A percentile compares a stretch with the other conserved stretches of the same genome.
These are phyloP conservation scores for Solanum sejunctum DNA, from an alignment of 257 asterid genomes.

Conservation along the genomic window DNA sequence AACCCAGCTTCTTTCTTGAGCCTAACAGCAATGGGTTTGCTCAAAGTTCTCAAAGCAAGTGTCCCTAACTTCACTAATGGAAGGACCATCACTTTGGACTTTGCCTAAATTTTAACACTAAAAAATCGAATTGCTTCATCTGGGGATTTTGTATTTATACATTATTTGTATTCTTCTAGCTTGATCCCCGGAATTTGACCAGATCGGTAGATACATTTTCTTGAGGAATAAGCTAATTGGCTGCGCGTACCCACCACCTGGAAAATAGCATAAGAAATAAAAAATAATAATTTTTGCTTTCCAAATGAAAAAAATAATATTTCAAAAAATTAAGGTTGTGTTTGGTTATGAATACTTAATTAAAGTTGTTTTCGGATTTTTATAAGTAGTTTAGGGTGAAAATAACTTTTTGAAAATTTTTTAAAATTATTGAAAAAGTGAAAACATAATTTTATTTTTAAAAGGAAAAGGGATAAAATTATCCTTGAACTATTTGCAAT, in stretches of 20 bases:
- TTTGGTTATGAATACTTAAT: too few species aligned
- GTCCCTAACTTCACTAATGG: constrained; percentile 90
- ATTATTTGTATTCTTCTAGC: background rate
- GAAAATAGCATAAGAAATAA: too few species aligned
- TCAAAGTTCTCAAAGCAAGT: constrained; percentile 75
- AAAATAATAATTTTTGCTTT: too few species aligned
- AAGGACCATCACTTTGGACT: constrained; percentile 41
- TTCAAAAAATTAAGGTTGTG: too few species aligned
- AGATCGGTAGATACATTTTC: background rate
- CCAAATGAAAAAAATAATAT: too few species aligned
- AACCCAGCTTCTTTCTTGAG: constrained; percentile 67
- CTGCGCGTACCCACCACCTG: background rate
- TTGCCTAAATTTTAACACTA: background rate
- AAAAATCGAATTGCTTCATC: background rate
- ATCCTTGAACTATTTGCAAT: too few species aligned
- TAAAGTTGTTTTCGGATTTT: too few species aligned
- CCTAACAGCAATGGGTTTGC: constrained; percentile 83
- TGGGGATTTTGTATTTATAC: background rate
- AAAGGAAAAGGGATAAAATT: too few species aligned
- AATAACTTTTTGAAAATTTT: too few species aligned
- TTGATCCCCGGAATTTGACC: background rate
- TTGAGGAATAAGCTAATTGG: background rate
- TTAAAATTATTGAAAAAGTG: too few species aligned
- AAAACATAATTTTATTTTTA: too few species aligned
- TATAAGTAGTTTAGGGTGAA: too few species aligned